Conservation (phyloP, 2,329 filamentous ascomycete genomes). For the Fusarium pseudonygamai region DNA sequence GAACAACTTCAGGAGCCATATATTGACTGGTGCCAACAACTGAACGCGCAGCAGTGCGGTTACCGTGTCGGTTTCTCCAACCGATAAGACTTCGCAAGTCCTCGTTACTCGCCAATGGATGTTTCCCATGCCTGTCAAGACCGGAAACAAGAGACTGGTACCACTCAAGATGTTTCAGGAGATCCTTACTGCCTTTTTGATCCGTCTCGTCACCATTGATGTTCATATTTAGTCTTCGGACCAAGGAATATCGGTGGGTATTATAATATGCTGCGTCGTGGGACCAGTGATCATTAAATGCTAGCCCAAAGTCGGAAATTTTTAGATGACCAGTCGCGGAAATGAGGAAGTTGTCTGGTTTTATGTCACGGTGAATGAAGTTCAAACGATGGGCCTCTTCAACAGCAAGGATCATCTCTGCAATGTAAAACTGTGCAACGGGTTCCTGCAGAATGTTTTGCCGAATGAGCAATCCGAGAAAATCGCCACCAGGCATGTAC, state of each 20-base stretch:
- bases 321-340: slow-evolving; percentile 89
- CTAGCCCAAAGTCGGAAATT: slow-evolving; percentile 95
- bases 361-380: slow-evolving; percentile 96
- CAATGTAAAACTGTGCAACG: slow-evolving; percentile 85
- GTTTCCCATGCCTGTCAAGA: slow-evolving; percentile 48
- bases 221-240: slow-evolving; percentile 78
- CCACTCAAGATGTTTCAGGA: slow-evolving; percentile 48
- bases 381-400: slow-evolving; percentile 88
- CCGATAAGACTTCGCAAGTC: slow-evolving; percentile 61
- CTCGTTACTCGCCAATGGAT: slow-evolving; percentile 39
- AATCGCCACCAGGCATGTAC: slow-evolving; percentile 97
- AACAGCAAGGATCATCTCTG: slow-evolving; percentile 95
- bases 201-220: slow-evolving; percentile 81
- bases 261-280: slow-evolving; percentile 90
- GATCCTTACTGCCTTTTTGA: slow-evolving; percentile 59
- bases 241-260: slow-evolving; percentile 79
- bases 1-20: slow-evolving; percentile 95
- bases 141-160: slow-evolving; percentile 45
- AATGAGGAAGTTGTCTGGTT: slow-evolving; percentile 97
- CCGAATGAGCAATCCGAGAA: slow-evolving; percentile 84
- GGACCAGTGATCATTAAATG: slow-evolving; percentile 94
- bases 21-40: slow-evolving; percentile 97
- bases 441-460: slow-evolving; percentile 84
- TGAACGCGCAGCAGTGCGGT: slow-evolving; percentile 79
- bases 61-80: slow-evolving; percentile 75